A percentile compares a stretch with the other conserved stretches of the same genome.
phyloP scores from a whole-genome alignment of 305 asterid species.

The Lippia alba region DNA sequence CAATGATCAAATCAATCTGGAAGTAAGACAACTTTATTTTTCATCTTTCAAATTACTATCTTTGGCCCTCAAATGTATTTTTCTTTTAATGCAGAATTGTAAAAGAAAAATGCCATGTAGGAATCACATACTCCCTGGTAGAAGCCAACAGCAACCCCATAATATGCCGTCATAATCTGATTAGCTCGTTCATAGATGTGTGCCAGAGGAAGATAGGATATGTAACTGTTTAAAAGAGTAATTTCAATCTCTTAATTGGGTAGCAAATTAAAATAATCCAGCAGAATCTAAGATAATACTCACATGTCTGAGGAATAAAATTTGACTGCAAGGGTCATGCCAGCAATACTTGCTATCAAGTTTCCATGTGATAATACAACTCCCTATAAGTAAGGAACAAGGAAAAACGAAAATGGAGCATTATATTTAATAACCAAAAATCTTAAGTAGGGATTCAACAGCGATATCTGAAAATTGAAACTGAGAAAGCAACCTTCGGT shows the following conservation, averaged over 20 bases:
- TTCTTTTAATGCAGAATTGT: not conserved
- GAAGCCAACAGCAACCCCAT: slow-evolving; percentile 91
- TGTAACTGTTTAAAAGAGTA: slow-evolving; percentile 63
- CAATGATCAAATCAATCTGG: slow-evolving; percentile 23
- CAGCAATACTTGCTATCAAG: slow-evolving; percentile 84
- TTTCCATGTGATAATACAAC: slow-evolving; percentile 86
- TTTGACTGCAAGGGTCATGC: slow-evolving; percentile 54
- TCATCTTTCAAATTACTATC: slow-evolving; percentile 22
- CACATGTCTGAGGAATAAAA: slow-evolving; percentile 83
- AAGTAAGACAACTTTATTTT: slow-evolving; percentile 8
- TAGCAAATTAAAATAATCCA: slow-evolving; percentile 28
- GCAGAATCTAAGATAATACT: slow-evolving; percentile 47
- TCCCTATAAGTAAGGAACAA: slow-evolving; percentile 59
- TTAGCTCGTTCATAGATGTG: slow-evolving; percentile 97
- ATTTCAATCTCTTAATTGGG: slow-evolving; percentile 24
- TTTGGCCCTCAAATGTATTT: not conserved
- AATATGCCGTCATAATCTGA: slow-evolving; percentile 61
- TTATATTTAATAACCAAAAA: slow-evolving; percentile 26
- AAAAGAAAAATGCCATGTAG: slow-evolving; percentile 11
- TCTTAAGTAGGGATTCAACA: slow-evolving; percentile 25
- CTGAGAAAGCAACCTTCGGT: slow-evolving; percentile 69
- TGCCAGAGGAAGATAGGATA: slow-evolving; percentile 98
- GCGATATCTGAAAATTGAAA: slow-evolving; percentile 26
- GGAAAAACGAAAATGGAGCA: slow-evolving; percentile 12
- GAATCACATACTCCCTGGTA: slow-evolving; percentile 87